Evolutionary conservation across 768 basidiomycete species (phyloP).

Genomic region (Pleurotus citrinopileatus): DNA sequence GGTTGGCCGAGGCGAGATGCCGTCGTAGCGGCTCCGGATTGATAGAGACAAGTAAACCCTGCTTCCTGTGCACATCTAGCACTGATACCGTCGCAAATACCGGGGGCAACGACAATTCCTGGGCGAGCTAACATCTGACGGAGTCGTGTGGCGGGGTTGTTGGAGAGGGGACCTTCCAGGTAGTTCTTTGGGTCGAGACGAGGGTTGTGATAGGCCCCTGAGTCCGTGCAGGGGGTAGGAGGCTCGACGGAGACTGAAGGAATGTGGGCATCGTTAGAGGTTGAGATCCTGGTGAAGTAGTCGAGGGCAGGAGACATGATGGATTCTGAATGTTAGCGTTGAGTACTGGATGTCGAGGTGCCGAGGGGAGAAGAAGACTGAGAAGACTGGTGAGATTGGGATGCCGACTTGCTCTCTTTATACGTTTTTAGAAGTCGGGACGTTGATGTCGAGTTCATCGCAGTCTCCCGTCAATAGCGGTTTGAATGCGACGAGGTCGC

Average conservation of each 20-base stretch:
- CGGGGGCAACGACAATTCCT: slow-evolving; percentile 73
- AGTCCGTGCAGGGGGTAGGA: neutral
- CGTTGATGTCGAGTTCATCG: no score
- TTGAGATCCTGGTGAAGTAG: slow-evolving; percentile 5
- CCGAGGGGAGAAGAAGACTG: no score
- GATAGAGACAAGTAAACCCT: slow-evolving; percentile 75
- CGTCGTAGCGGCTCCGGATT: slow-evolving; percentile 79
- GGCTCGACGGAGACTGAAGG: neutral
- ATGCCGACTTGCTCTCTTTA: no score
- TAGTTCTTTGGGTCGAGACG: slow-evolving; percentile 69
- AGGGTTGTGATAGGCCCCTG: slow-evolving; percentile 53
- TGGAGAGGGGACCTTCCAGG: slow-evolving; percentile 64
- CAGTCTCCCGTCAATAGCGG: no score
- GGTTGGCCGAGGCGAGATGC: slow-evolving; percentile 76
- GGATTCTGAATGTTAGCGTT: no score
- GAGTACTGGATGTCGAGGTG: no score
- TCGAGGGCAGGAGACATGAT: slow-evolving; percentile 18
- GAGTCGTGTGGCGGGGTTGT: slow-evolving; percentile 67
- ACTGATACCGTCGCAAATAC: slow-evolving; percentile 78
- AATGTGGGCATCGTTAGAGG: neutral
- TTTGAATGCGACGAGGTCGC: no score
- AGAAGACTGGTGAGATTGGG: no score
- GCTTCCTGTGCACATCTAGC: slow-evolving; percentile 77
- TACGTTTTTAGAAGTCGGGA: no score
- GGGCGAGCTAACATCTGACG: slow-evolving; percentile 69